Evolutionary conservation across 1,284 basidiomycete genomes (phyloP), one percentile per base, ranked within the genome.

Genomic region (Albatrellus sp.): DNA sequence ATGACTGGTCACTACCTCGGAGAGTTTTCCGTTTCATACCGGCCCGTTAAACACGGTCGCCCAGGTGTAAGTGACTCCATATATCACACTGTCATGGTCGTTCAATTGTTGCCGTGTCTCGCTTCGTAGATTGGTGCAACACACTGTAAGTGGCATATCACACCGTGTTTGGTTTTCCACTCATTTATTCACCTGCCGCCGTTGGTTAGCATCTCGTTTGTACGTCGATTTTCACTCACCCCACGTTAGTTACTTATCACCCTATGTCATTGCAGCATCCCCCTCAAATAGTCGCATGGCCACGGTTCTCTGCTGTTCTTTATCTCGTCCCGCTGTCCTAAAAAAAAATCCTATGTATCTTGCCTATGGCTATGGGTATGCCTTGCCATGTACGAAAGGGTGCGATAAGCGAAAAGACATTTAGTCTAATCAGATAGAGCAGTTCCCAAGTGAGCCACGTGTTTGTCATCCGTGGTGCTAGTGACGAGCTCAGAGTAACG

Each of bases 1-100:
- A 98, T 98, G 96, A 90, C 88, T 54, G 96, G 94, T 54, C 92
- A 94, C 80, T 98, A 98, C 77, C 91, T 98, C 60, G 93, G 76
- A 56, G 94, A 99, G 74, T 84, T 85, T 69, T 85, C 78, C 41
- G 87, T 86, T 71, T 92, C 91, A 54, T 98, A 98, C 88, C 82
- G 86, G 68, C 93, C 94, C 62, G 94, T 98, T 68, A 93, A 93
- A 75, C 96, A 99, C 80, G 94, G 94, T 79, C 90, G 93, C 57
- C 90, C 92, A 56, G 91, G 91, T 90, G 77, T 82, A 67, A 52
- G 79, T 70, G 14, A 16, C 19, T 45, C 42, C 17, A 28, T 35
- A 32, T 11, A 42, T 37, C n/a, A 9, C 10, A 31, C 2, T 37
- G 32, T 43, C 9, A 32, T 46, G 9, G 19, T 17, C 37, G 43